Base-by-base conservation (phyloP, 805 yeast genomes). In the Saturnispora ahearnii region DNA sequence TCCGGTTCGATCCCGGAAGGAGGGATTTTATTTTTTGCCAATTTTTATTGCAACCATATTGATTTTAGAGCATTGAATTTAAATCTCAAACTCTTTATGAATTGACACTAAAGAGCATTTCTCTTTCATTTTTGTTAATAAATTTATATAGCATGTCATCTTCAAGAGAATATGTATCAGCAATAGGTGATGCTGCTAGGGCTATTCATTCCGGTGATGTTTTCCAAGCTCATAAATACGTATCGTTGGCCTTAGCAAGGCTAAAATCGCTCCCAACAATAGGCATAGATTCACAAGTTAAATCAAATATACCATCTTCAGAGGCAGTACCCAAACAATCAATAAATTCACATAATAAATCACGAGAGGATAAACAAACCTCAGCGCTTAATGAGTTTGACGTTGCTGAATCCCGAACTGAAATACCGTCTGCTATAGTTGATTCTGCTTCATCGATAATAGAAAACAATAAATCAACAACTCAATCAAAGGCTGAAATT, bases 1-100 rank as follows among this genome's bases (percentile, higher is more conserved):
- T 52, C 57, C 53, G 57, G 57, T 54, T 54, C 57, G 57, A 54
- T 54, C 57, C 57, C 57, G 57, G 57, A 52, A 44, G 57, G 57
- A 54, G 57, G 57, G 57, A 54, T 8, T 36, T 29, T 34, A 33
- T 42, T 48, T 42, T 40, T n/a, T n/a, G n/a, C n/a, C n/a, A n/a
- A n/a, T n/a, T n/a, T n/a, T n/a, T n/a, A n/a, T n/a, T n/a, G n/a
- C n/a, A n/a, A n/a, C 28, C 10, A 10, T 22, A 1, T 2, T 33
- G 18, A 2, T 2, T 18, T 18, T 18, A 18, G 18, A 34, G 21
- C 22, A 34, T n/a, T 34, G 7, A 10, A 34, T 13, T n/a, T 5
- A 13, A 34, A 18, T 18, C 18, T 18, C 18, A 18, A 18, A 18
- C 18, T 2, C 18, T 18, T 18, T 2, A 18, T 18, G 18, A 18